Conservation (phyloP, 2,329 filamentous ascomycete genomes). For the Cercospora beticola region DNA sequence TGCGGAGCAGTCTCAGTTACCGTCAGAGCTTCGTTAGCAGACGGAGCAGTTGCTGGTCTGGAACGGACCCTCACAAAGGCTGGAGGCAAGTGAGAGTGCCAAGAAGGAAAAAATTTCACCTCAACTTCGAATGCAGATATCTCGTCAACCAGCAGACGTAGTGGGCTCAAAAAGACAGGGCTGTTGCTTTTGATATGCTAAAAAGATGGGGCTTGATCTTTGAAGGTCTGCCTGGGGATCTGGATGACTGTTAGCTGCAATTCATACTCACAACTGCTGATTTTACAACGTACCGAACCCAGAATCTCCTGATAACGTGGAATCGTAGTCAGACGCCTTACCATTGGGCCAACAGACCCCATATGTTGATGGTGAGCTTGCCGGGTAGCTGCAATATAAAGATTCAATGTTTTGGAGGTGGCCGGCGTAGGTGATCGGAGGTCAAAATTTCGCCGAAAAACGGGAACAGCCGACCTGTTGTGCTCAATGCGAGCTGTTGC, state of each 20-base stretch:
- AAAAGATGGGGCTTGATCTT: neutral
- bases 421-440: neutral
- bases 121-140: neutral
- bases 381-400: too few relatives aligned
- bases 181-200: neutral
- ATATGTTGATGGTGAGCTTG: neutral
- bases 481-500: too few relatives aligned
- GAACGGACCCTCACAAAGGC: too few relatives aligned
- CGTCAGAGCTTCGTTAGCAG: neutral
- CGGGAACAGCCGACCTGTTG: neutral
- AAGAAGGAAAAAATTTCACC: neutral
- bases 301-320: neutral
- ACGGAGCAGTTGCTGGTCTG: neutral
- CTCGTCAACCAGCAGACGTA: neutral
- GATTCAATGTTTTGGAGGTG: too few relatives aligned
- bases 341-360: neutral
- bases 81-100: neutral
- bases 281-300: neutral
- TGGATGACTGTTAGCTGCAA: too few relatives aligned
- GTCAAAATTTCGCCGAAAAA: neutral
- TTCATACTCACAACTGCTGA: too few relatives aligned
- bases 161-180: neutral
- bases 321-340: conserved; percentile 8
- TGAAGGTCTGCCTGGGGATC: neutral
- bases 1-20: neutral